Conservation (phyloP, 176 grass and related monocot species). For the Musa beccarii region DNA sequence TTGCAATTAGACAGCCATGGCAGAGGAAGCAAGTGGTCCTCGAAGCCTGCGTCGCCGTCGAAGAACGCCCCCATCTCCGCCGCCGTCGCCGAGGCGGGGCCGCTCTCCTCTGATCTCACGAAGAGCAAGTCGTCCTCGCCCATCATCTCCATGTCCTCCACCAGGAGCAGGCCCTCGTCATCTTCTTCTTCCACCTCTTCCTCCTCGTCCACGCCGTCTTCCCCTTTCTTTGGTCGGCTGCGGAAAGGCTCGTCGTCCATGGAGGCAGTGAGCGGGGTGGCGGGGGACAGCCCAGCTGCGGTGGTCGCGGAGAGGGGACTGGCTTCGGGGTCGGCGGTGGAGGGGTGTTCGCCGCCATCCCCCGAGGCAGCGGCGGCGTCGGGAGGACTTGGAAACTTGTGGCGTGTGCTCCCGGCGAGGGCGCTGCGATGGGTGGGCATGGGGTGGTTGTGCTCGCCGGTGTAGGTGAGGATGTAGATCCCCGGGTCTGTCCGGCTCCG, state of each 20-base stretch:
- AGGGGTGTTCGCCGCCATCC: not conserved
- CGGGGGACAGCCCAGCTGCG: constrained; percentile 5
- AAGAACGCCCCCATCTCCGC: not conserved
- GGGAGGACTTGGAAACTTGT: constrained; percentile 3
- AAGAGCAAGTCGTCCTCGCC: constrained; percentile 34
- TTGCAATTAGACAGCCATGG: constrained; percentile 22
- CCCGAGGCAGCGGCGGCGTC: not conserved
- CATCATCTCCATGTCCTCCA: constrained; percentile 42
- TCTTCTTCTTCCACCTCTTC: constrained; percentile 40
- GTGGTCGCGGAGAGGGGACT: not conserved
- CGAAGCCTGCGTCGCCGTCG: constrained; percentile 16
- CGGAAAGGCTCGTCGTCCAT: not conserved
- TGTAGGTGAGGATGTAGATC: constrained; percentile 41
- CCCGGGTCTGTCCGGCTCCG: constrained; percentile 30
- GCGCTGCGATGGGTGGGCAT: constrained; percentile 36
- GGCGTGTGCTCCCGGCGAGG: constrained; percentile 32
- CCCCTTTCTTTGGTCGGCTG: not conserved
- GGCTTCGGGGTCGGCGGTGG: not conserved
- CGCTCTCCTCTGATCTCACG: constrained; percentile 9
- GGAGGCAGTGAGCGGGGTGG: not conserved
- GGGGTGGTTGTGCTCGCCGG: constrained; percentile 41
- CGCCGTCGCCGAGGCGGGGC: not conserved
- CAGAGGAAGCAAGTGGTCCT: constrained; percentile 19
- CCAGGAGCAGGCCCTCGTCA: constrained; percentile 30
- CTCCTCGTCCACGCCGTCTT: constrained; percentile 13